These are phyloP conservation scores for Endothia cerciana DNA, from an alignment of 2,329 filamentous ascomycete genomes.

Conservation along the genomic window DNA sequence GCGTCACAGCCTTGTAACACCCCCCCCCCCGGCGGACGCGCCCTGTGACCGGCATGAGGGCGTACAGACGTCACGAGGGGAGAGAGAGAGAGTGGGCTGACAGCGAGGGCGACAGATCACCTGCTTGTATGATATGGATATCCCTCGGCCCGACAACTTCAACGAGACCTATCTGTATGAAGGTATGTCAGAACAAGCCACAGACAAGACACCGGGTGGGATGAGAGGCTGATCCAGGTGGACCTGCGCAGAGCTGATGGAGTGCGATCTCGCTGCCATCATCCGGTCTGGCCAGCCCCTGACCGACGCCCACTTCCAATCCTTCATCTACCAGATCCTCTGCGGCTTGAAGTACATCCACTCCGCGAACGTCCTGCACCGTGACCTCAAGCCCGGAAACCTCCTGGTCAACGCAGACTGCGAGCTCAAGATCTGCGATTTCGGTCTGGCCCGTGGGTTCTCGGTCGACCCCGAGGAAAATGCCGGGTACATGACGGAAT, in stretches of 20 bases:
- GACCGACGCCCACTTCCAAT: slow-evolving; percentile 98
- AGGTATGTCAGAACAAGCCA: slow-evolving; percentile 59
- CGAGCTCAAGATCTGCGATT: slow-evolving; percentile 99
- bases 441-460: slow-evolving; percentile 94
- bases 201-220: too few species aligned
- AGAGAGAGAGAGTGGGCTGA: slow-evolving; percentile 1
- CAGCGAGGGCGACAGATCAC: slow-evolving; percentile 70
- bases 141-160: slow-evolving; percentile 94
- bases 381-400: slow-evolving; percentile 96
- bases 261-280: slow-evolving; percentile 96
- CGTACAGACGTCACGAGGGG: background rate
- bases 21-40: too few species aligned
- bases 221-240: slow-evolving; percentile 9
- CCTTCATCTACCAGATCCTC: slow-evolving; percentile 99
- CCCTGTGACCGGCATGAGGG: background rate
- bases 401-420: slow-evolving; percentile 98
- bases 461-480: slow-evolving; percentile 98
- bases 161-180: slow-evolving; percentile 99
- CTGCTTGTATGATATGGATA: slow-evolving; percentile 99
- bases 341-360: slow-evolving; percentile 99
- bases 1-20: slow-evolving; percentile 37
- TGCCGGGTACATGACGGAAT: slow-evolving; percentile 99
- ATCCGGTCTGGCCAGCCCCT: slow-evolving; percentile 96
- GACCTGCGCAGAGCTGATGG: slow-evolving; percentile 83
- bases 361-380: slow-evolving; percentile 95